Evolutionary conservation across 1,139 yeast species (phyloP).

Genomic region (Lodderomyces parapsilosis): DNA sequence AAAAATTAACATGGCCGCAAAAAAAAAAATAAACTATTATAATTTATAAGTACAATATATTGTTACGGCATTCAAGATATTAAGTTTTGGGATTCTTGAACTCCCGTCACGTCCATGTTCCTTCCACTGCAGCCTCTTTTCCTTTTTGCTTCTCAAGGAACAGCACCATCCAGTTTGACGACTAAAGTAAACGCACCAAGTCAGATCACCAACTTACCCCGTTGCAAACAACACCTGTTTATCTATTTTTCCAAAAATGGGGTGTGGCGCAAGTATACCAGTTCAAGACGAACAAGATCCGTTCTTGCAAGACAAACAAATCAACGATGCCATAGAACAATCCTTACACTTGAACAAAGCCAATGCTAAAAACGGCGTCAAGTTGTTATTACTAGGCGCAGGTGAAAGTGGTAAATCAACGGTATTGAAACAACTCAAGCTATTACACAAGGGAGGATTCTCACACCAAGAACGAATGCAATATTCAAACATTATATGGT

Average conservation of each 20-base stretch:
- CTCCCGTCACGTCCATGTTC: background rate
- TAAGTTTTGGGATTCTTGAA: too few relatives aligned
- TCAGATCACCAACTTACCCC: too few relatives aligned
- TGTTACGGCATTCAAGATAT: too few relatives aligned
- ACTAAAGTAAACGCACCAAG: too few relatives aligned
- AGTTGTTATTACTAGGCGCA: slow-evolving; percentile 78
- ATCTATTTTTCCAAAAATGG: slow-evolving; percentile 41
- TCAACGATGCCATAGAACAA: slow-evolving; percentile 70
- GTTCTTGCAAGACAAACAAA: slow-evolving; percentile 46
- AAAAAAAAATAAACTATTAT: too few relatives aligned
- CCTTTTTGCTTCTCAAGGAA: background rate
- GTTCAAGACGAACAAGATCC: slow-evolving; percentile 48
- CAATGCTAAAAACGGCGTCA: slow-evolving; percentile 50
- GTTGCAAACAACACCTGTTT: too few relatives aligned
- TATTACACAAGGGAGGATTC: slow-evolving; percentile 86
- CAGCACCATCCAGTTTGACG: too few relatives aligned
- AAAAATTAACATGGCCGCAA: background rate
- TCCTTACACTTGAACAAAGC: slow-evolving; percentile 55
- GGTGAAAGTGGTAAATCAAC: slow-evolving; percentile 98
- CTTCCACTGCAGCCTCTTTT: background rate
- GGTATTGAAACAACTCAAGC: slow-evolving; percentile 86
- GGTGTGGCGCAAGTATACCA: slow-evolving; percentile 62
- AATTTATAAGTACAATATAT: too few relatives aligned
- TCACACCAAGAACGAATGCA: slow-evolving; percentile 74
- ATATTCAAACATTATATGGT: slow-evolving; percentile 91